A percentile compares a stretch with the other conserved stretches of the same genome.
These are phyloP conservation scores for Linanthus parryae DNA, from an alignment of 148 eudicot genomes.

Conservation along the genomic window DNA sequence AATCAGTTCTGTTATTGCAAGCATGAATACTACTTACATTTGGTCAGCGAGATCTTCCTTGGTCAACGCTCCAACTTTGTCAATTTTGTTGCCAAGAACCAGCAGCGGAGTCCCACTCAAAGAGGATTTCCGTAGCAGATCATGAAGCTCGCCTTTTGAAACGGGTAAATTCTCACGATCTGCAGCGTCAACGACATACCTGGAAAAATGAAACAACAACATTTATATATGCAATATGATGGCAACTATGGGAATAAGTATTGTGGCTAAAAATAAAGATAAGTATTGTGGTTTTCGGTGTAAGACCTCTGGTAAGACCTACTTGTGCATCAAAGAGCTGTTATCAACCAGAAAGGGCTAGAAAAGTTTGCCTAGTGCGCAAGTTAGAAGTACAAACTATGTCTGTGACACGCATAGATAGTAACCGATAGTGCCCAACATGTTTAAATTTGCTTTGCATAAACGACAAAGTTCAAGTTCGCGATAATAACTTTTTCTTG, in stretches of 20 bases:
- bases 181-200: constrained; percentile 54
- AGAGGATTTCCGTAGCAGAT: constrained; percentile 37
- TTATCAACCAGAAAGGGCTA: too few species aligned
- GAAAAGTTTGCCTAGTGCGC: too few species aligned
- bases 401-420: too few species aligned
- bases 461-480: too few species aligned
- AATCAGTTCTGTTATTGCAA: background rate
- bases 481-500: too few species aligned
- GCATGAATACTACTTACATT: constrained; percentile 26
- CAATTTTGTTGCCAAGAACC: constrained; percentile 43
- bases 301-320: too few species aligned
- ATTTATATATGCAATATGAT: too few species aligned
- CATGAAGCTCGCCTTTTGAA: constrained; percentile 42
- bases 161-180: constrained; percentile 38
- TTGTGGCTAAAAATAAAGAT: background rate
- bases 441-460: too few species aligned
- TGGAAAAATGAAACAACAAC: constrained; percentile 2
- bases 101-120: constrained; percentile 44
- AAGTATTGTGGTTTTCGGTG: too few species aligned
- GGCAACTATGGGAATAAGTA: background rate
- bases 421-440: too few species aligned
- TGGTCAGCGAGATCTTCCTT: constrained; percentile 37
- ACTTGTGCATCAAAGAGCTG: too few species aligned
- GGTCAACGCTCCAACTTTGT: constrained; percentile 39
- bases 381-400: too few species aligned